A percentile compares a stretch with the other conserved stretches of the same genome.
Evolutionary conservation across 495 filamentous ascomycete species (phyloP).

Genomic region (Penicillium maclennaniae): DNA sequence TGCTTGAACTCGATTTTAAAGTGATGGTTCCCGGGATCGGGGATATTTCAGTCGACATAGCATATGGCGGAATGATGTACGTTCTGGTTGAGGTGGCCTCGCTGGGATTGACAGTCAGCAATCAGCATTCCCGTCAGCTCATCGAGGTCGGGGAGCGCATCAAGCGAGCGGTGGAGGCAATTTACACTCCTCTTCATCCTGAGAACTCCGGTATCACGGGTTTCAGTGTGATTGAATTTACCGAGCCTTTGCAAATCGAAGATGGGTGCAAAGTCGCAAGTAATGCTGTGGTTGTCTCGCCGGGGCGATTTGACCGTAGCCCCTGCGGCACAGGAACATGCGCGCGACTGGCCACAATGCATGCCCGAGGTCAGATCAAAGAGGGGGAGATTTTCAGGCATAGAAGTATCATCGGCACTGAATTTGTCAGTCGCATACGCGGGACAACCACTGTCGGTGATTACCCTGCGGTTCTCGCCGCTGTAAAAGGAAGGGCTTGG

Average conservation of each 20-base stretch:
- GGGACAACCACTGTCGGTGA: slow-evolving; percentile 25
- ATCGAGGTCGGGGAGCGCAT: slow-evolving; percentile 31
- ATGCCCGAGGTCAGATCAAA: slow-evolving; percentile 25
- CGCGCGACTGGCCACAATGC: slow-evolving; percentile 33
- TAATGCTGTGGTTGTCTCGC: slow-evolving; percentile 34
- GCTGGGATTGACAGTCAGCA: slow-evolving; percentile 22
- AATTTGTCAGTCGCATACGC: slow-evolving; percentile 27
- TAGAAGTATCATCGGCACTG: slow-evolving; percentile 28
- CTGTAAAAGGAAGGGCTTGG: slow-evolving; percentile 32
- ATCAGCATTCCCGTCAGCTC: slow-evolving; percentile 15
- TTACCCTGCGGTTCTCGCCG: slow-evolving; percentile 28
- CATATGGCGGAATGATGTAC: slow-evolving; percentile 37
- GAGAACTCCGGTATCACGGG: slow-evolving; percentile 29
- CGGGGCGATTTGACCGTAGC: slow-evolving; percentile 35
- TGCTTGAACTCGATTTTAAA: slow-evolving; percentile 29
- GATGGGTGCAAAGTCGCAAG: slow-evolving; percentile 18
- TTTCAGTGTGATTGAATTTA: slow-evolving; percentile 27
- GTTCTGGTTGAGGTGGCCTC: slow-evolving; percentile 29
- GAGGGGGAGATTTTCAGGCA: slow-evolving; percentile 29
- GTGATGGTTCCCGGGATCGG: slow-evolving; percentile 30
- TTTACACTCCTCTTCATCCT: slow-evolving; percentile 29
- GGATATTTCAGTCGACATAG: slow-evolving; percentile 28
- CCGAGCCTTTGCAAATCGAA: slow-evolving; percentile 18
- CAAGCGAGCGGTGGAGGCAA: slow-evolving; percentile 24
- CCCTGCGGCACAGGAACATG: slow-evolving; percentile 37